A percentile compares a stretch with the other conserved stretches of the same genome.
These are phyloP conservation scores for Miscanthus lutarioriparius DNA, from an alignment of 176 grass and related monocot species.

Conservation along the genomic window DNA sequence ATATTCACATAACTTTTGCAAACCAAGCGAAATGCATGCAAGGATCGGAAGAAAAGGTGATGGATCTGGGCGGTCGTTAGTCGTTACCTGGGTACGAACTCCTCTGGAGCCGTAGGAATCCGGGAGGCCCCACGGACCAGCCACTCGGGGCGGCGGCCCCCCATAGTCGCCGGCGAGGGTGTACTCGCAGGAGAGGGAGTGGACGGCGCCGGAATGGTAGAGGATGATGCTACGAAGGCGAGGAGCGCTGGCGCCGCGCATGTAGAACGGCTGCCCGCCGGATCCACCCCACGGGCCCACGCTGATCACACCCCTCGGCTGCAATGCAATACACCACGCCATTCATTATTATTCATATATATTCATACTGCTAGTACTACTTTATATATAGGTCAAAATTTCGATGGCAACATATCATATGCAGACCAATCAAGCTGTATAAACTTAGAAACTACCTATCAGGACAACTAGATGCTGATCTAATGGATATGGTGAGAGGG, in stretches of 20 bases:
- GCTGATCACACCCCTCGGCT: neutral
- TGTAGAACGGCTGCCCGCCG: slow-evolving; percentile 9
- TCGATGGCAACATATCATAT: no score
- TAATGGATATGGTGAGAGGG: no score
- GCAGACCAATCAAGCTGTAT: no score
- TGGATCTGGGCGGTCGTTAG: neutral
- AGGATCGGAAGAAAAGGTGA: neutral
- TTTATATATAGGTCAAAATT: no score
- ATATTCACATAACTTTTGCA: neutral
- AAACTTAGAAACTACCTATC: no score
- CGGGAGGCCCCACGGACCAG: neutral
- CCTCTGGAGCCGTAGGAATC: neutral
- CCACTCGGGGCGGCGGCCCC: no score
- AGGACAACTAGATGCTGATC: no score
- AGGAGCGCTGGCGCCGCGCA: neutral
- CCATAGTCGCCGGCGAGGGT: neutral
- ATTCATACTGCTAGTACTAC: no score
- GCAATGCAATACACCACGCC: neutral
- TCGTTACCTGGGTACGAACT: neutral
- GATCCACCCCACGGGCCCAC: slow-evolving; percentile 35
- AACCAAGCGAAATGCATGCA: neutral
- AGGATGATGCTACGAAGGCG: neutral
- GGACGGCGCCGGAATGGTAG: slow-evolving; percentile 21
- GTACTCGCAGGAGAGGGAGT: slow-evolving; percentile 14
- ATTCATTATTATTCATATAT: no score